phyloP scores from a whole-genome alignment of 2,329 filamentous ascomycete genomes.

The Stachybotrys chartarum region DNA sequence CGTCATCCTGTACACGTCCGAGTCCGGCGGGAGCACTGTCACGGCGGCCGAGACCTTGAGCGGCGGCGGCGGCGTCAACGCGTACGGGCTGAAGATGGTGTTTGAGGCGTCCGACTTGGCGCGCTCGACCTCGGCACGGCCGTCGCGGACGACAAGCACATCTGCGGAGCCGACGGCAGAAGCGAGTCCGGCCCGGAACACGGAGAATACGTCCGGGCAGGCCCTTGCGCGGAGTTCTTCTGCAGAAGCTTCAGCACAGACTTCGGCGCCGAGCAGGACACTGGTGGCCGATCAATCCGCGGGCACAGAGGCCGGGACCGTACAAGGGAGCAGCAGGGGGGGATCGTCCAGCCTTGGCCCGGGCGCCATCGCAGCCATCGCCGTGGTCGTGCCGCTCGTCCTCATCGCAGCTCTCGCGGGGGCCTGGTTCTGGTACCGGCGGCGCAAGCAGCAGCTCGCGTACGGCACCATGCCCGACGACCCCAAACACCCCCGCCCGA shows the following conservation, averaged over 20 bases:
- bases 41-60: slow-evolving; percentile 12
- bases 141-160: slow-evolving; percentile 5
- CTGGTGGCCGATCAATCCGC: background rate
- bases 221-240: too few relatives aligned
- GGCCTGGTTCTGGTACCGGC: slow-evolving; percentile 20
- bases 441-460: slow-evolving; percentile 8
- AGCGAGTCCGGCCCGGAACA: background rate
- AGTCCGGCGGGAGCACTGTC: slow-evolving; percentile 11
- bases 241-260: background rate
- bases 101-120: slow-evolving; percentile 20
- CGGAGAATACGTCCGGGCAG: background rate
- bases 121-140: background rate
- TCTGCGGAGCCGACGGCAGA: slow-evolving; percentile 1
- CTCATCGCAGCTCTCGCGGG: slow-evolving; percentile 14
- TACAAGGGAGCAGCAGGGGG: background rate
- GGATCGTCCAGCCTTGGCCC: slow-evolving; percentile 9
- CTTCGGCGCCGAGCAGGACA: background rate
- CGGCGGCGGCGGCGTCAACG: slow-evolving; percentile 20
- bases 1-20: slow-evolving; percentile 16
- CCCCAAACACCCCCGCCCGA: background rate
- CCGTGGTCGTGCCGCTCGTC: slow-evolving; percentile 20
- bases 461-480: background rate
- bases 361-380: slow-evolving; percentile 19
- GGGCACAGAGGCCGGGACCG: background rate
- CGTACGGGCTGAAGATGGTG: slow-evolving; percentile 26